Conservation (phyloP, 306 rosid species). For the Luffa acutangula region DNA sequence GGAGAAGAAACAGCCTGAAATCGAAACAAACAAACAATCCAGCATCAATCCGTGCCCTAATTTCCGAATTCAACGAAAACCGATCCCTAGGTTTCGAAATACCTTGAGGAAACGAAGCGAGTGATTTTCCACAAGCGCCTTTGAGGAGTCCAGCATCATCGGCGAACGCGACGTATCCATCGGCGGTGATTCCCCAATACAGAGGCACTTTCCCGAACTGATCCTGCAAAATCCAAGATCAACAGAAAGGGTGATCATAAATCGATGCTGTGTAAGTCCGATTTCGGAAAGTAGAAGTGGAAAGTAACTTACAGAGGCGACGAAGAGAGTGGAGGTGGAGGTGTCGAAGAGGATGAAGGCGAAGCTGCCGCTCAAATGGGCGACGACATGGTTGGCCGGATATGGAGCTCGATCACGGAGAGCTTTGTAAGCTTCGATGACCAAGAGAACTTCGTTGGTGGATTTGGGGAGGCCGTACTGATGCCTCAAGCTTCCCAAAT, state of each 20-base stretch:
- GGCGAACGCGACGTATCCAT: slow-evolving; percentile 82
- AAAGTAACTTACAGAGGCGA: slow-evolving; percentile 54
- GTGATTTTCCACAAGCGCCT: slow-evolving; percentile 97
- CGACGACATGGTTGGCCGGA: slow-evolving; percentile 82
- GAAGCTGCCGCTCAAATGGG: slow-evolving; percentile 65
- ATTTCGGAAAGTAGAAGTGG: background rate
- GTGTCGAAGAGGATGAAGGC: slow-evolving; percentile 78
- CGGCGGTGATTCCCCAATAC: slow-evolving; percentile 95
- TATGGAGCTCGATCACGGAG: slow-evolving; percentile 91
- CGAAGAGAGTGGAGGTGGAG: slow-evolving; percentile 76
- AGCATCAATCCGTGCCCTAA: background rate
- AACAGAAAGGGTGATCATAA: background rate
- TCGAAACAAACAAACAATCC: background rate
- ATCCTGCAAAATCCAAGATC: slow-evolving; percentile 34
- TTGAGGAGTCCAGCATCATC: slow-evolving; percentile 74
- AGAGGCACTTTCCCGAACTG: slow-evolving; percentile 69
- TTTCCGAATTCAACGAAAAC: background rate
- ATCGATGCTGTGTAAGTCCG: background rate
- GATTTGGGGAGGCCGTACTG: slow-evolving; percentile 79
- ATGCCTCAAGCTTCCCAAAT: slow-evolving; percentile 74
- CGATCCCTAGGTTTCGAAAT: background rate
- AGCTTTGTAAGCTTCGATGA: slow-evolving; percentile 94
- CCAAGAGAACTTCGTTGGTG: slow-evolving; percentile 65
- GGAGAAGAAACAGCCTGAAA: slow-evolving; percentile 62
- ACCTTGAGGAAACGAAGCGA: slow-evolving; percentile 91